These are phyloP conservation scores for Chalara sp. DNA, from an alignment of 2,329 filamentous ascomycete species.

Conservation along the genomic window DNA sequence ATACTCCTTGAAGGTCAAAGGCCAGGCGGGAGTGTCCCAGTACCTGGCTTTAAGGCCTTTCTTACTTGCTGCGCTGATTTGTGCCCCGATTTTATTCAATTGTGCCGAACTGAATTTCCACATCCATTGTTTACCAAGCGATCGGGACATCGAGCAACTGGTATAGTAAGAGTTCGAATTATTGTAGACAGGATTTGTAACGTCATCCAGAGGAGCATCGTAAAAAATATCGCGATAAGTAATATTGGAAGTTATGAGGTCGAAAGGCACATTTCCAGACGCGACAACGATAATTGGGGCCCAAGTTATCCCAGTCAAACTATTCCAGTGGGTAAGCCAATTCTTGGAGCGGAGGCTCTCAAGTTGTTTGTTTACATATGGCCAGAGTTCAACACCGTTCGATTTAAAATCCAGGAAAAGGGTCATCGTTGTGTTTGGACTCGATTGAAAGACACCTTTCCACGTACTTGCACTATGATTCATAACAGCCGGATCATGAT, in stretches of 20 bases:
- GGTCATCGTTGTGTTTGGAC: conserved; percentile 19
- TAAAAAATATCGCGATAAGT: conserved; percentile 40
- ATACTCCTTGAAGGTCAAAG: conserved; percentile 28
- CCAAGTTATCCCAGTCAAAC: conserved; percentile 22
- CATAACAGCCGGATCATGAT: conserved; percentile 1
- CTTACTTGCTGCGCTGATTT: conserved; percentile 26
- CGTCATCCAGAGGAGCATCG: conserved; percentile 35
- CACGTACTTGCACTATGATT: conserved; percentile 1
- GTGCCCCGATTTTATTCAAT: conserved; percentile 14
- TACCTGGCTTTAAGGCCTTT: conserved; percentile 34
- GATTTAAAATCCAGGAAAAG: conserved; percentile 48
- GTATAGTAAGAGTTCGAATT: conserved; percentile 23
- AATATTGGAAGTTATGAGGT: conserved; percentile 22
- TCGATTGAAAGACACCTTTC: conserved; percentile 16
- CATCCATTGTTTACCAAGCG: conserved; percentile 1
- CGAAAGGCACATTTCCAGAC: conserved; percentile 40
- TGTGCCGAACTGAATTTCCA: conserved; percentile 15
- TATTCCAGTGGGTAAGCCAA: conserved; percentile 30
- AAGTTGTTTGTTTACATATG: conserved; percentile 33
- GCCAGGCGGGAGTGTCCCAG: conserved; percentile 37
- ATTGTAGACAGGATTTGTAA: conserved; percentile 15
- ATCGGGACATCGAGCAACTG: conserved; percentile 12
- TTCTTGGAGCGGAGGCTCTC: conserved; percentile 32
- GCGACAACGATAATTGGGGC: conserved; percentile 43
- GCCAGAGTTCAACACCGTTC: conserved; percentile 30